Evolutionary conservation across 805 yeast species (phyloP), one percentile per base, ranked within the genome.

Genomic region (Torulaspora indica): DNA sequence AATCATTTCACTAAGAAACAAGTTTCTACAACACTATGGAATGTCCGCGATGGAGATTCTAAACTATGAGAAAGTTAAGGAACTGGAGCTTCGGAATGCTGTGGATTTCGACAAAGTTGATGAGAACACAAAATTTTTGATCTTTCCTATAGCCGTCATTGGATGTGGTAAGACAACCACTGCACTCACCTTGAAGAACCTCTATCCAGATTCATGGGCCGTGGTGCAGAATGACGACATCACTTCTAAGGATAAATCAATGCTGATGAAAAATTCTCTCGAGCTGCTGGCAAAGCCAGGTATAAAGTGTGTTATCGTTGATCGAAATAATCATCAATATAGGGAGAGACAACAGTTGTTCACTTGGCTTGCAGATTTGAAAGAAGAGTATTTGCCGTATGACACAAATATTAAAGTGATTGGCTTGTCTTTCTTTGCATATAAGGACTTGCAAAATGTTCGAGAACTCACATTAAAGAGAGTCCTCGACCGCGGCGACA

Each of bases 111-210:
- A 61, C 31, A 69, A 65, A 22, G 61, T 66, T 4, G 69, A 67
- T 29, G 64, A 61, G 36, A 45, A 63, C 1, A 68, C 72, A 3
- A 81, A 81, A 52, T 83, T 78, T 58, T 74, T 86, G 0, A 56
- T 93, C 2, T 76, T 88, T 1, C 91, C 98, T 0, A 78, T 90
- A 3, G 89, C 97, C 0, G 88, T 95, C 0, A 77, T 91, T 41
- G 98, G 98, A 0, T 87, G 96, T 64, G 98, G 98, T 6, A 93
- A 93, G 60, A 89, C 97, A 0, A 88, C 97, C 0, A 76, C 85
- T 0, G 78, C 85, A 5, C 60, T 77, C 28, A 80, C 90, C 0
- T 67, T 93, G 32, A 49, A 56, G 0, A 57, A 71, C 8, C 61
- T 90, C 8, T 81, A 70, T 43, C 81, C 82, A 0, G 52, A 58